Conservation (phyloP, 2,329 filamentous ascomycete species). For the Chlorencoelia australis region DNA sequence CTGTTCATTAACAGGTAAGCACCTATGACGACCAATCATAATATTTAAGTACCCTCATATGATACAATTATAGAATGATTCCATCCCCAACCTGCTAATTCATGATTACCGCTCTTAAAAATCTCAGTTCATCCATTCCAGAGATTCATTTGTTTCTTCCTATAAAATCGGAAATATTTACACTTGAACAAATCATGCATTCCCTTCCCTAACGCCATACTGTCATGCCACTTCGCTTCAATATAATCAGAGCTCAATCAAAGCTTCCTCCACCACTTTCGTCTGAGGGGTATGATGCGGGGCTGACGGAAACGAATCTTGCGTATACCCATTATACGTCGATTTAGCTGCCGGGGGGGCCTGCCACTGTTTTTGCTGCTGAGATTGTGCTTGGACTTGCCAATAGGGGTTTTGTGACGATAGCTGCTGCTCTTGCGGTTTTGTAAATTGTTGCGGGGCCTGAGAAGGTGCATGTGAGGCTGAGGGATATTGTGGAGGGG, state of each 20-base stretch:
- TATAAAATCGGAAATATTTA: background rate
- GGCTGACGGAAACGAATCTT: conserved; percentile 55
- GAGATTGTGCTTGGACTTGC: conserved; percentile 36
- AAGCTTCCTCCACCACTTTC: conserved; percentile 58
- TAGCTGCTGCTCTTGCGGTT: conserved; percentile 19
- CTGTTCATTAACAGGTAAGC: too few species aligned
- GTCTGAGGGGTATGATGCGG: conserved; percentile 49
- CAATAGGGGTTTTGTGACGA: conserved; percentile 36
- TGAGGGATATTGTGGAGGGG: conserved; percentile 26
- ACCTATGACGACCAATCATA: background rate
- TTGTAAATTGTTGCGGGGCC: conserved; percentile 19
- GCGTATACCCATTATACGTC: conserved; percentile 41
- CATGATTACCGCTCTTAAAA: too few species aligned
- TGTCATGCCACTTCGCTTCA: background rate
- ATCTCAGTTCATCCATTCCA: too few species aligned
- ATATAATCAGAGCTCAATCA: conserved; percentile 65
- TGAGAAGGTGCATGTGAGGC: conserved; percentile 17
- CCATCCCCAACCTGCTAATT: too few species aligned
- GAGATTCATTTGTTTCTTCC: too few species aligned
- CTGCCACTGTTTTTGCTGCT: conserved; percentile 33
- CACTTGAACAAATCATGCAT: conserved; percentile 1
- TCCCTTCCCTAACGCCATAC: conserved; percentile 1
- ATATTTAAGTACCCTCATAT: background rate
- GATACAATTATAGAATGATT: background rate
- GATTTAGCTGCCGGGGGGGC: conserved; percentile 19